Base-by-base conservation (phyloP, 2,329 filamentous ascomycete genomes). In the Beauveria bassiana region DNA sequence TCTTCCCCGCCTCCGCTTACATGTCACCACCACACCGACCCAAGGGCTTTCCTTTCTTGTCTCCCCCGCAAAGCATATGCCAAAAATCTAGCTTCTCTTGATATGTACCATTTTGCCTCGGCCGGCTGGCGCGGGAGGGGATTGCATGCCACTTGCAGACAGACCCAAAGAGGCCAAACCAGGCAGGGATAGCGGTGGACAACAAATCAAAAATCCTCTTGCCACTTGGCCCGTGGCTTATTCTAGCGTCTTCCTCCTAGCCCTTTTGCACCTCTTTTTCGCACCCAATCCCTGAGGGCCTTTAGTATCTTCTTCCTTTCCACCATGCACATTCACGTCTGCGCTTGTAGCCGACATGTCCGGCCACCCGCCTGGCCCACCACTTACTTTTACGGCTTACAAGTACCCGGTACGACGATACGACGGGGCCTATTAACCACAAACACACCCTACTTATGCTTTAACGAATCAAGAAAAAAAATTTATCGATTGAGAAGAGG, bases 361-460 rank as follows among this genome's bases (percentile, higher is more conserved):
- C 34, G 38, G 52, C 52, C 52, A n/a, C 31, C 38, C 34, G 28
- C 20, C 18, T 38, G 46, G 16, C 46, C 18, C 43, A 18, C 43
- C 8, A 14, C 28, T 28, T 2, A 22, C 2, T 16, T 10, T 6
- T 5, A 31, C 28, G 12, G n/a, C 28, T 20, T 26, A 16, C 10
- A 16, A 18, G 26, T 51, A 59, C 56, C 56, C 58, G 46, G 58
- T 60, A 60, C 58, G 49, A 60, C 8, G 49, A 60, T 53, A 53
- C 58, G 58, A 60, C 40, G 26, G 10, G 18, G 24, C 5, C 12
- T 14, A 2, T n/a, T 1, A 52, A 16, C 28, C 28, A 38, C 50
- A 12, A 14, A 16, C 9, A n/a, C n/a, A 16, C 28, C 28, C 18
- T 20, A 22, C 14, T 18, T 20, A 52, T 8, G 22, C 26, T 12